phyloP scores from a whole-genome alignment of 768 basidiomycete species.

The Phylloporus rhodoxanthus region DNA sequence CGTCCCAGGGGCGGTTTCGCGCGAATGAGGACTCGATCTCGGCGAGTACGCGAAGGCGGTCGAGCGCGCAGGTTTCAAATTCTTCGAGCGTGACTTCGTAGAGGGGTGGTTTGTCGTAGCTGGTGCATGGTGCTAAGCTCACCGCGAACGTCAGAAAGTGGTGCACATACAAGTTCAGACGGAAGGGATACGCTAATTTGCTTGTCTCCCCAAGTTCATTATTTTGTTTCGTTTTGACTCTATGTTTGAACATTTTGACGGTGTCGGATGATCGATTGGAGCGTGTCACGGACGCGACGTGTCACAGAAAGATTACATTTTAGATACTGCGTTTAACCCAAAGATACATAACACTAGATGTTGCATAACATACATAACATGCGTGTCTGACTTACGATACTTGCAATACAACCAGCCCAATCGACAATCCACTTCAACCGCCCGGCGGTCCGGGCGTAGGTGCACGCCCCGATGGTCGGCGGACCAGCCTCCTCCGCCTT shows the following conservation, averaged over 20 bases:
- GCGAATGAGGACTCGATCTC: constrained; percentile 88
- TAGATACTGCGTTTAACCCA: constrained; percentile 12
- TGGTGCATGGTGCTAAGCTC: constrained; percentile 28
- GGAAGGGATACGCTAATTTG: constrained; percentile 48
- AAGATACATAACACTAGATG: constrained; percentile 24
- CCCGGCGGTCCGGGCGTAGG: constrained; percentile 21
- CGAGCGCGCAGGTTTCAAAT: constrained; percentile 87
- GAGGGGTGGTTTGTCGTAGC: constrained; percentile 81
- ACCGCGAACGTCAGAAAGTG: neutral
- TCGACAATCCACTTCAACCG: constrained; percentile 12
- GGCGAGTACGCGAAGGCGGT: constrained; percentile 79
- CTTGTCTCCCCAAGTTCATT: neutral
- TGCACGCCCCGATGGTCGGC: constrained; percentile 27
- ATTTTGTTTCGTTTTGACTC: neutral
- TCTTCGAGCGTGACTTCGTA: constrained; percentile 92
- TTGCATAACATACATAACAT: constrained; percentile 28
- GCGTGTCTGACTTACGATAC: constrained; percentile 20
- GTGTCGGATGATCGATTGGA: neutral
- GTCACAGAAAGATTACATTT: constrained; percentile 15
- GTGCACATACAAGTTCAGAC: constrained; percentile 71
- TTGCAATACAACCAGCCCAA: constrained; percentile 5
- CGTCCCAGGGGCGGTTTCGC: constrained; percentile 77
- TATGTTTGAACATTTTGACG: constrained; percentile 19
- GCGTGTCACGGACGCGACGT: constrained; percentile 19
- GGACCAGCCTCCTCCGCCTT: constrained; percentile 24